A percentile compares a stretch with the other conserved stretches of the same genome.
These are phyloP conservation scores for Delphinella strobiligena DNA, from an alignment of 2,329 filamentous ascomycete species.

Conservation along the genomic window DNA sequence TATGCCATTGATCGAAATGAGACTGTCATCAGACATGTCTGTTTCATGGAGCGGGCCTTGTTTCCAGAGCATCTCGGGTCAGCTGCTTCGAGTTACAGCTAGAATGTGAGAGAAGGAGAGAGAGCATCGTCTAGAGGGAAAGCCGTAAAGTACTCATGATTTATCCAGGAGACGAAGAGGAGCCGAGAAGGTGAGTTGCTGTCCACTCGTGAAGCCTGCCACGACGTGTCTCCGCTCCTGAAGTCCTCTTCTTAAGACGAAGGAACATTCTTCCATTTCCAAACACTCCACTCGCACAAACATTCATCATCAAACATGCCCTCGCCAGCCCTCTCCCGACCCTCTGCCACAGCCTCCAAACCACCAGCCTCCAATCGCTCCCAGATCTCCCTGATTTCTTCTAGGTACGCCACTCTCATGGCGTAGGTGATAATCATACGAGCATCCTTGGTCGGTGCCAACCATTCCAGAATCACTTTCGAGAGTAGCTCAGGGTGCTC, in stretches of 20 bases:
- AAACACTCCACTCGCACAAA: conserved; percentile 26
- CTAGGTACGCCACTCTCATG: conserved; percentile 29
- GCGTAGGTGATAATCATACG: conserved; percentile 28
- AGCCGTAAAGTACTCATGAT: too few species aligned
- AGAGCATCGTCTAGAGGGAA: too few species aligned
- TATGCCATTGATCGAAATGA: too few species aligned
- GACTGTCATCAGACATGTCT: too few species aligned
- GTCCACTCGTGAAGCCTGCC: too few species aligned
- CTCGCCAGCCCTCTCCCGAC: conserved; percentile 17
- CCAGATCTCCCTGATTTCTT: conserved; percentile 31
- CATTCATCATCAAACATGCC: conserved; percentile 25
- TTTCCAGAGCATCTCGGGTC: too few species aligned
- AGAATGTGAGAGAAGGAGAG: too few species aligned
- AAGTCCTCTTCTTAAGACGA: not conserved
- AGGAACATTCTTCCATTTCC: conserved; percentile 23
- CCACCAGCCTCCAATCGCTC: conserved; percentile 24
- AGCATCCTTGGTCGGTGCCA: conserved; percentile 17
- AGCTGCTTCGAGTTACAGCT: too few species aligned
- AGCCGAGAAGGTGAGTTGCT: too few species aligned
- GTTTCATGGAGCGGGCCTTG: too few species aligned
- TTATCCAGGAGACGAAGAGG: too few species aligned
- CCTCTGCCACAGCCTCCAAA: conserved; percentile 24
- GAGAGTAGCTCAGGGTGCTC: conserved; percentile 29
- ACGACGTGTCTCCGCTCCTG: too few species aligned
- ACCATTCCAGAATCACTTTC: conserved; percentile 24